Conservation (phyloP, 306 rosid species). For the Sesbania bispinosa region DNA sequence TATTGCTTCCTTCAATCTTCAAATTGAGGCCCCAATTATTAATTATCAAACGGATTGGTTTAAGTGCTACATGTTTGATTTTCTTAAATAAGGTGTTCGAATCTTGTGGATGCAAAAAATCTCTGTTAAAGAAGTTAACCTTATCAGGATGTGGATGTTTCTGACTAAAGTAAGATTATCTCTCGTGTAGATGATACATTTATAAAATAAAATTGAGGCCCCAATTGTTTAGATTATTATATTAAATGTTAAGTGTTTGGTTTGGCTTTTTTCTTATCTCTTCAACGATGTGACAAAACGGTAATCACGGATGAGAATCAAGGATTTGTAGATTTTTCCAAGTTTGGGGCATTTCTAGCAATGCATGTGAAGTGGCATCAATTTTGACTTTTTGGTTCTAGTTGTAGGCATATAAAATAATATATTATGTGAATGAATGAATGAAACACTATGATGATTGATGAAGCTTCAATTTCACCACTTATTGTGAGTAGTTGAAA, state of each 20-base stretch:
- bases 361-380: slow-evolving; percentile 4
- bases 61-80: too few relatives aligned
- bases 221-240: background rate
- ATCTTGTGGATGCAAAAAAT: too few relatives aligned
- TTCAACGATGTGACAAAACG: slow-evolving; percentile 28
- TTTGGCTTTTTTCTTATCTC: slow-evolving; percentile 16
- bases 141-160: too few relatives aligned
- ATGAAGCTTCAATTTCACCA: background rate
- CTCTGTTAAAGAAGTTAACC: too few relatives aligned
- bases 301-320: slow-evolving; percentile 47
- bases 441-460: too few relatives aligned
- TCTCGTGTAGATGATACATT: too few relatives aligned
- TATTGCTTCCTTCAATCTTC: too few relatives aligned
- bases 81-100: too few relatives aligned
- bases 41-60: too few relatives aligned
- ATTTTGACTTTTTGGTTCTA: slow-evolving; percentile 33
- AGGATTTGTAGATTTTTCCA: background rate
- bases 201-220: background rate
- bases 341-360: background rate
- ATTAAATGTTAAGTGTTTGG: background rate
- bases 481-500: background rate
- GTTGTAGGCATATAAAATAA: background rate
- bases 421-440: too few relatives aligned
- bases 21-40: too few relatives aligned
- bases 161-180: too few relatives aligned